Base-by-base conservation (phyloP, 1,139 yeast species). In the Sugiyamaella neomexicana region DNA sequence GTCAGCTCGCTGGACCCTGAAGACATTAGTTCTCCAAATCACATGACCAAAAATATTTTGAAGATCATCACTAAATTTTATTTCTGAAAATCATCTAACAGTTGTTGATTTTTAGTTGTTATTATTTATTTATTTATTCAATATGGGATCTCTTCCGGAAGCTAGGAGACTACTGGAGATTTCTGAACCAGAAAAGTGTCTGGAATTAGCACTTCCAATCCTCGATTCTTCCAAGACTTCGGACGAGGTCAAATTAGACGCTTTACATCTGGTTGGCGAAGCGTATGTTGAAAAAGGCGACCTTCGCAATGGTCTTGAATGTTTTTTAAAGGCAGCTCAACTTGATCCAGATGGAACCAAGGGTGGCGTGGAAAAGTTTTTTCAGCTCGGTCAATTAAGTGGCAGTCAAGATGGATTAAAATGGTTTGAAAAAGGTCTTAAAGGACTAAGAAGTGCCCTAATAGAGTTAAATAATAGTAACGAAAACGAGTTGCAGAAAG, bases 381-480 rank as follows among this genome's bases (percentile, higher is more conserved):
- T 93, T 55, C 89, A 93, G 72, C 75, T 91, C 61, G 99, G 97
- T 1, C 99, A 93, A 72, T 82, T 93, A 53, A 76, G 85, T 32
- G 98, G 98, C 38, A 97, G 96, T 32, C 62, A 62, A 29, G 89
- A 84, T 61, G 98, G 98, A 9, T 68, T 89, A 32, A 70, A 75
- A n/a, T 77, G 80, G 65, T 78, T 87, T 58, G 80, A 82, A 60
- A 76, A 76, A 54, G 98, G 96, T 4, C 74, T 89, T 48, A 72
- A 72, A 39, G 77, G 75, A 53, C 72, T 86, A 54, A 74, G 78
- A 54, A 65, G 69, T 44, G 43, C 39, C 68, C 62, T 52, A 67
- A 51, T 55, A 68, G 52, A 60, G 62, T 64, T 38, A 77, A 73
- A 56, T 67, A 71, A 61, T 65, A 61, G 57, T 10, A 25, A 29